A percentile compares a stretch with the other conserved stretches of the same genome.
Conservation (phyloP, 2,329 filamentous ascomycete genomes). For the Berkeleyomyces basicola region DNA sequence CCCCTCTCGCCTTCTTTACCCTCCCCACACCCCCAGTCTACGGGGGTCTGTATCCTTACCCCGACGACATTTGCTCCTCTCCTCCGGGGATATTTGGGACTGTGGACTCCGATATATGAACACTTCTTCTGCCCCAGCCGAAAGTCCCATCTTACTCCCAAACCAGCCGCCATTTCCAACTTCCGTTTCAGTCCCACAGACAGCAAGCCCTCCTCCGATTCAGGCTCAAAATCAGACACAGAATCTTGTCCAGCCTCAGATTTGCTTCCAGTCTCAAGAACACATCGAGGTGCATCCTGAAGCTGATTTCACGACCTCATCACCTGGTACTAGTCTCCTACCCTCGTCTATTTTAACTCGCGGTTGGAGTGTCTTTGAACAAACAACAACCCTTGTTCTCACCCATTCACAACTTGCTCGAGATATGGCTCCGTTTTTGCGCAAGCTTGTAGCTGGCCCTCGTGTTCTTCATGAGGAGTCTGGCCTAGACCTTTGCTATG, state of each 20-base stretch:
- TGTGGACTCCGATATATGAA: not conserved
- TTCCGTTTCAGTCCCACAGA: not conserved
- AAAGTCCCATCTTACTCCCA: not conserved
- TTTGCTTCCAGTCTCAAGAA: not conserved
- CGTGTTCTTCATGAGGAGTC: conserved; percentile 72
- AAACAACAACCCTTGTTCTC: conserved; percentile 4
- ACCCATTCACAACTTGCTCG: conserved; percentile 6
- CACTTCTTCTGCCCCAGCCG: not conserved
- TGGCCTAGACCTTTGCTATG: conserved; percentile 86
- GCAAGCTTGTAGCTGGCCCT: conserved; percentile 82
- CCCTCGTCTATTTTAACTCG: not conserved
- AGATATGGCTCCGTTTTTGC: conserved; percentile 54
- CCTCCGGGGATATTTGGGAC: not conserved
- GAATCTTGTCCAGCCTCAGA: not conserved
- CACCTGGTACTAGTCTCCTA: not conserved
- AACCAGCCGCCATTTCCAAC: not conserved
- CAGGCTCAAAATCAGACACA: not conserved
- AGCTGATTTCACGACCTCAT: not conserved
- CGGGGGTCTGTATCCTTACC: not conserved
- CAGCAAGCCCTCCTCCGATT: not conserved
- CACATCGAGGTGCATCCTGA: not conserved
- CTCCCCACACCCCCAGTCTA: not conserved
- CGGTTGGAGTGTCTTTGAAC: not conserved
- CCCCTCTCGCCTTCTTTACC: not conserved
- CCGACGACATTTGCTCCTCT: not conserved